Conservation (phyloP, 805 yeast species). For the Nakazawaea ernobii region DNA sequence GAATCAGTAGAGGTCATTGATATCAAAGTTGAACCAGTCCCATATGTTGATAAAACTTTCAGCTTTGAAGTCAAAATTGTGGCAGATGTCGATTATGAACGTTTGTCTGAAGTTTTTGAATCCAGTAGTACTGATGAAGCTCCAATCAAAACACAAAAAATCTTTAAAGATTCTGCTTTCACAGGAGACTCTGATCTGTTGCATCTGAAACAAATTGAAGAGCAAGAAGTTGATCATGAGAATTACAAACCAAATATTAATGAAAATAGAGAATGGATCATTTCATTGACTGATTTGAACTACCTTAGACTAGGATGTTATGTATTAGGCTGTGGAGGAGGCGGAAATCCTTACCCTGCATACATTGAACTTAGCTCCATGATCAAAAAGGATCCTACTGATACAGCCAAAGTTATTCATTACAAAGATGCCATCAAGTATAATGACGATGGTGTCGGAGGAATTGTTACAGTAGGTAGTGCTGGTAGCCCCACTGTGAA, state of each 20-base stretch:
- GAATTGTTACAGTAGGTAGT: conserved; percentile 10
- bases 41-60: conserved; percentile 28
- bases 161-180: conserved; percentile 14
- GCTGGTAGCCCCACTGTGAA: conserved; percentile 45
- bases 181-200: conserved; percentile 4
- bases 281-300: conserved; percentile 35
- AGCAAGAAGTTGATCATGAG: conserved; percentile 19
- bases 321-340: conserved; percentile 47
- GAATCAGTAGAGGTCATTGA: conserved; percentile 21
- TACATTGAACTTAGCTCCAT: conserved; percentile 29
- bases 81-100: conserved; percentile 38
- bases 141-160: conserved; percentile 5
- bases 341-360: conserved; percentile 40
- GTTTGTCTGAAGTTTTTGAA: conserved; percentile 13
- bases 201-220: conserved; percentile 4
- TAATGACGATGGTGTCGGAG: conserved; percentile 13
- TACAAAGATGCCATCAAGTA: conserved; percentile 23
- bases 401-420: conserved; percentile 28
- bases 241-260: conserved; percentile 26
- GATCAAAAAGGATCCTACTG: conserved; percentile 26
- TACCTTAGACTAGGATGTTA: conserved; percentile 38
- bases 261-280: conserved; percentile 29
- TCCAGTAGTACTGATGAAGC: conserved; percentile 6
- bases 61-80: conserved; percentile 32
- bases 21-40: conserved; percentile 24